Percentiles rank a stretch among this genome's conserved stretches.
These are phyloP conservation scores for Dioscorea cayenensis DNA, from an alignment of 116 monocot species.

Conservation along the genomic window DNA sequence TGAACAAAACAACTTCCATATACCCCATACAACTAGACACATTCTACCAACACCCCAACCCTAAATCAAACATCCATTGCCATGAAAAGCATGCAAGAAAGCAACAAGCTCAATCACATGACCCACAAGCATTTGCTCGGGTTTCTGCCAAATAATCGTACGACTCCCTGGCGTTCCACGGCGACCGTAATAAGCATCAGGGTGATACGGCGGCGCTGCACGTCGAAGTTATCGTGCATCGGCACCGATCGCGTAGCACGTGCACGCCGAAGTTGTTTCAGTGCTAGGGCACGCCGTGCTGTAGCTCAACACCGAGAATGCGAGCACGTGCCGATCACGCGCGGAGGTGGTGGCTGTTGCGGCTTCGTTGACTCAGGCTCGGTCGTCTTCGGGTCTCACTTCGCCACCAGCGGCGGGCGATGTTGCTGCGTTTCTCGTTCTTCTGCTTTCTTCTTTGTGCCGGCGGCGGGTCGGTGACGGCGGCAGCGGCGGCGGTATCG, in stretches of 20 bases:
- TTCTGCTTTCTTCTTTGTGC: constrained; percentile 5
- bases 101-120: constrained; percentile 9
- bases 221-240: neutral
- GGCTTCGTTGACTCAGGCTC: neutral
- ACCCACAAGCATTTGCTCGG: constrained; percentile 28
- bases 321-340: neutral
- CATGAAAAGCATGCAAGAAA: too few species aligned
- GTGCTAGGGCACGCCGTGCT: constrained; percentile 21
- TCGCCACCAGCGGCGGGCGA: neutral
- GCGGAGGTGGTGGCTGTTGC: neutral
- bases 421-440: neutral
- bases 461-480: neutral
- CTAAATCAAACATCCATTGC: too few species aligned
- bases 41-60: too few species aligned
- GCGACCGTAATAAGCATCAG: neutral
- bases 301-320: constrained; percentile 28
- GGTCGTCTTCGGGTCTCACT: constrained; percentile 2
- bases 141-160: constrained; percentile 40
- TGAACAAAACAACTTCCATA: too few species aligned
- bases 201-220: neutral
- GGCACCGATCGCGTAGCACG: constrained; percentile 16
- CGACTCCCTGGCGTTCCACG: constrained; percentile 1
- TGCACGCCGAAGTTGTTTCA: constrained; percentile 26
- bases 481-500: neutral
- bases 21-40: too few species aligned